A percentile compares a stretch with the other conserved stretches of the same genome.
phyloP scores from a whole-genome alignment of 257 asterid species.

The Cruciata laevipes region DNA sequence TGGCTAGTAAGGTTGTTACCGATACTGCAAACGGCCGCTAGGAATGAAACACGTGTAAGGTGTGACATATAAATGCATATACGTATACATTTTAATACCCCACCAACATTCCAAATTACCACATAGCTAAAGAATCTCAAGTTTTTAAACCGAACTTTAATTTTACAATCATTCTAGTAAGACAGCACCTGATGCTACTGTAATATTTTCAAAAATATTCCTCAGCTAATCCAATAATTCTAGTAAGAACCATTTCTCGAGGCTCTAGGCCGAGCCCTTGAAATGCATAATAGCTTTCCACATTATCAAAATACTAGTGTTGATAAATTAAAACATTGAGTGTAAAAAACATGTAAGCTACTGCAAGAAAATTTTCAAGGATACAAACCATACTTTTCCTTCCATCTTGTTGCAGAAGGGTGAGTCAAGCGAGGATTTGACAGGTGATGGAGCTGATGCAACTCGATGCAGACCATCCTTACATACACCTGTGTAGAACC shows the following conservation, averaged over 20 bases:
- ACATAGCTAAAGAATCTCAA: neutral
- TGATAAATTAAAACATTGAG: slow-evolving; percentile 2
- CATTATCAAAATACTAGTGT: neutral
- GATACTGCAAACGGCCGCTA: neutral
- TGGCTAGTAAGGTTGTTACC: slow-evolving; percentile 3
- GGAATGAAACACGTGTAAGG: neutral
- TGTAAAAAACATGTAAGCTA: slow-evolving; percentile 7
- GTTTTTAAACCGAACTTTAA: neutral
- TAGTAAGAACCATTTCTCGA: neutral
- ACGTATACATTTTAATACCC: too few species aligned
- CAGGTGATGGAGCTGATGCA: slow-evolving; percentile 24
- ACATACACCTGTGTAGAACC: slow-evolving; percentile 30
- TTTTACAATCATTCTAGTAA: neutral
- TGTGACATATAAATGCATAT: neutral
- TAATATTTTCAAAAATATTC: neutral
- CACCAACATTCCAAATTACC: neutral
- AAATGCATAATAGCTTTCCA: neutral
- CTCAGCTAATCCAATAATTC: neutral
- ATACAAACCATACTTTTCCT: slow-evolving; percentile 20
- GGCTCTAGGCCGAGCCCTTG: neutral
- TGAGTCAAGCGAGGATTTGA: slow-evolving; percentile 30
- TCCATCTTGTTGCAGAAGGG: slow-evolving; percentile 35
- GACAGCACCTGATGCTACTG: neutral
- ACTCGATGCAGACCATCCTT: slow-evolving; percentile 28
- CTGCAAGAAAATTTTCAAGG: slow-evolving; percentile 12